A percentile compares a stretch with the other conserved stretches of the same genome.
Conservation (phyloP, 352 stramenopile species). For the Globisporangium spinosum region DNA sequence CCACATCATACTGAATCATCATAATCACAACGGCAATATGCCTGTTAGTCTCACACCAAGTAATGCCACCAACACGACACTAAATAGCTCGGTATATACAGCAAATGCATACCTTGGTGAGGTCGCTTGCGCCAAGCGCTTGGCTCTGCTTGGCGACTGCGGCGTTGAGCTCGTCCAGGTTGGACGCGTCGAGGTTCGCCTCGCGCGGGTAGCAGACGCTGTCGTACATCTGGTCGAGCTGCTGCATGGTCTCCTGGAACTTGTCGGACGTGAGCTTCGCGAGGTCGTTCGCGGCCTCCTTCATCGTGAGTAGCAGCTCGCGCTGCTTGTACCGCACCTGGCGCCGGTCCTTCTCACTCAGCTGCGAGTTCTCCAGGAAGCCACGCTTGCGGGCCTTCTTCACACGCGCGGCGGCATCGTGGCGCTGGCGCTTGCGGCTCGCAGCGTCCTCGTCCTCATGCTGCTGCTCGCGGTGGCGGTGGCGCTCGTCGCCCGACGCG, state of each 20-base stretch:
- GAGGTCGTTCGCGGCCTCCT: slow-evolving; percentile 64
- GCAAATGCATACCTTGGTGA: slow-evolving; percentile 48
- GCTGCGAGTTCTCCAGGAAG: slow-evolving; percentile 63
- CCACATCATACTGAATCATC: slow-evolving; percentile 45
- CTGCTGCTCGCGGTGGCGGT: slow-evolving; percentile 6
- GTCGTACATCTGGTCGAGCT: slow-evolving; percentile 77
- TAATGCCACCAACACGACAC: background rate
- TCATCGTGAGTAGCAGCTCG: slow-evolving; percentile 69
- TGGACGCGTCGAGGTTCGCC: slow-evolving; percentile 76
- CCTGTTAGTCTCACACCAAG: background rate
- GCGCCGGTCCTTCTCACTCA: slow-evolving; percentile 68
- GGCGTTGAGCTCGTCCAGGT: slow-evolving; percentile 80
- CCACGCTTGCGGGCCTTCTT: slow-evolving; percentile 30
- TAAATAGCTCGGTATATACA: background rate
- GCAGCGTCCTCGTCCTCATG: background rate
- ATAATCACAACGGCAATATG: background rate
- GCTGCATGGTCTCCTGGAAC: slow-evolving; percentile 55
- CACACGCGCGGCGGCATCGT: slow-evolving; percentile 20
- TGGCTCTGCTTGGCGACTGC: slow-evolving; percentile 74
- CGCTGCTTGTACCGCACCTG: slow-evolving; percentile 73
- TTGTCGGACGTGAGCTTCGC: slow-evolving; percentile 54
- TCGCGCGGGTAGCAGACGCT: slow-evolving; percentile 77
- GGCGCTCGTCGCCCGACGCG: slow-evolving; percentile 3
- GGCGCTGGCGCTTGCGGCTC: slow-evolving; percentile 10
- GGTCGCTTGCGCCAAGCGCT: slow-evolving; percentile 59